A percentile compares a stretch with the other conserved stretches of the same genome.
These are phyloP conservation scores for Cornus florida DNA, from an alignment of 148 eudicot genomes.

Conservation along the genomic window DNA sequence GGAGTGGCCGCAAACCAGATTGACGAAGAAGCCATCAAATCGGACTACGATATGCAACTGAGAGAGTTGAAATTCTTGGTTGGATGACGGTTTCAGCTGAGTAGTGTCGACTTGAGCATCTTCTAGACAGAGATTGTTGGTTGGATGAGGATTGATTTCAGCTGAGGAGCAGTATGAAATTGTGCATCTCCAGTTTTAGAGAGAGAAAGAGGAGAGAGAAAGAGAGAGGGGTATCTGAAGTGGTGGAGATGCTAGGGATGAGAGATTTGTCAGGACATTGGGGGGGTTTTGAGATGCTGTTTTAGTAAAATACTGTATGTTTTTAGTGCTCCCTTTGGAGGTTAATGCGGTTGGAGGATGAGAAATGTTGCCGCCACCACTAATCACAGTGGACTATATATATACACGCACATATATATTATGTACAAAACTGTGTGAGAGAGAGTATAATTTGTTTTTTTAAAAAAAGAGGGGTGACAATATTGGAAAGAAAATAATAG, in stretches of 20 bases:
- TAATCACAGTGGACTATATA: background rate
- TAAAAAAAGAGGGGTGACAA: too few relatives aligned
- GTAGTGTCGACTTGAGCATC: too few relatives aligned
- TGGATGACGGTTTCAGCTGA: background rate
- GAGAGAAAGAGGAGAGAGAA: background rate
- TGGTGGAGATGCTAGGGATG: slow-evolving; percentile 15
- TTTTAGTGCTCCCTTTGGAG: background rate
- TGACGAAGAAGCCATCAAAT: slow-evolving; percentile 38
- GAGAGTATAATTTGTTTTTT: too few relatives aligned
- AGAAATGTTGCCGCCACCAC: background rate
- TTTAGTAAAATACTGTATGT: background rate
- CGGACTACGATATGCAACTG: background rate
- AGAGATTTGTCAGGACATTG: slow-evolving; percentile 13
- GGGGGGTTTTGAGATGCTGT: background rate
- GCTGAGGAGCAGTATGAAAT: background rate
- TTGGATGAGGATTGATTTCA: background rate
- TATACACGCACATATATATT: too few relatives aligned
- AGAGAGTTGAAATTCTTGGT: background rate
- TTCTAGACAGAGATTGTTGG: too few relatives aligned
- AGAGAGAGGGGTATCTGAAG: slow-evolving; percentile 10
- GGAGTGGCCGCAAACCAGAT: slow-evolving; percentile 52
- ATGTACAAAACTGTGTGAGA: too few relatives aligned
- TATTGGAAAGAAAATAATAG: too few relatives aligned
- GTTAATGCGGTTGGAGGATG: background rate
- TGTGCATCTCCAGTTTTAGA: background rate